Conservation (phyloP, 352 stramenopile genomes). For the Phytophthora europaea region DNA sequence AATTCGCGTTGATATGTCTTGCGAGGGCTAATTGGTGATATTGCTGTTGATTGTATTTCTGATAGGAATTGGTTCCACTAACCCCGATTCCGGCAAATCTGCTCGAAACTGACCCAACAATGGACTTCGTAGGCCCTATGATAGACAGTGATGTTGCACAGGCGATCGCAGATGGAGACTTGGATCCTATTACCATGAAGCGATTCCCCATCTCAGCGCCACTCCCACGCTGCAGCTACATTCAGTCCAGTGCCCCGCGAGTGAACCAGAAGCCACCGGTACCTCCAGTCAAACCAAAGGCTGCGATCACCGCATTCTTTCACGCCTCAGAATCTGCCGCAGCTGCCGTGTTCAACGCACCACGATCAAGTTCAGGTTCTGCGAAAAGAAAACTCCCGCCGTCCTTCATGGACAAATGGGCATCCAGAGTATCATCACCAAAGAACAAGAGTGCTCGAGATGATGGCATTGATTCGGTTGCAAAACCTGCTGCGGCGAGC, state of each 20-base stretch:
- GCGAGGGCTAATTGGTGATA: background rate
- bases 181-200: slow-evolving; percentile 77
- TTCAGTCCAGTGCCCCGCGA: slow-evolving; percentile 8
- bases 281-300: slow-evolving; percentile 17
- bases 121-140: slow-evolving; percentile 77
- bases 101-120: slow-evolving; percentile 35
- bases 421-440: slow-evolving; percentile 9
- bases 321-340: slow-evolving; percentile 28
- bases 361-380: slow-evolving; percentile 17
- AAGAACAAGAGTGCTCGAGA: background rate
- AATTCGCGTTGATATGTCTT: background rate
- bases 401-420: slow-evolving; percentile 38
- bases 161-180: slow-evolving; percentile 72
- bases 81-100: slow-evolving; percentile 58
- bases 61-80: slow-evolving; percentile 71
- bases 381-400: slow-evolving; percentile 35
- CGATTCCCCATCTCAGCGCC: slow-evolving; percentile 41
- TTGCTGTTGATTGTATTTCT: slow-evolving; percentile 4
- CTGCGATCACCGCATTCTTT: slow-evolving; percentile 34
- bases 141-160: slow-evolving; percentile 54
- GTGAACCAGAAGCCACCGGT: background rate
- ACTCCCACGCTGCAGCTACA: slow-evolving; percentile 1
- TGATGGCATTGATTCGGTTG: slow-evolving; percentile 5
- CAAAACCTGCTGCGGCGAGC: slow-evolving; percentile 12
- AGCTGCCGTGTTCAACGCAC: slow-evolving; percentile 26